Evolutionary conservation across 1,139 yeast species (phyloP), one percentile per base, ranked within the genome.

Genomic region (Pichia norvegensis): DNA sequence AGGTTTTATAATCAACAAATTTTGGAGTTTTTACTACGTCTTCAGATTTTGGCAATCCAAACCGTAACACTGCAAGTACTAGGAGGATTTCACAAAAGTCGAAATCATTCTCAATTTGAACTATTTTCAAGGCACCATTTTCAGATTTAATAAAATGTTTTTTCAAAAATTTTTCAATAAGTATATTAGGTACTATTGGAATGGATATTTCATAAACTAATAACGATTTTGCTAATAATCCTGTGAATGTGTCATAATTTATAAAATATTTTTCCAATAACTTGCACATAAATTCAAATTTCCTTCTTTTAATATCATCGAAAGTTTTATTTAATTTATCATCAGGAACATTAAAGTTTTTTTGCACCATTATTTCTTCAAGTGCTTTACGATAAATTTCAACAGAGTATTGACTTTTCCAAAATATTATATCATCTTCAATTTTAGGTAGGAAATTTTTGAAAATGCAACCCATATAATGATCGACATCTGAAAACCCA

Each of bases 1-100:
- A 38, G 14, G 40, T 44, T 23, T 45, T 45, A 40, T 29, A 41
- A 37, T 50, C 20, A 6, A 50, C 23, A 14, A 41, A 29, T 23
- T 40, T 36, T 17, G 52, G 50, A 10, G 46, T 29, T 4, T 25
- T 29, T 4, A 41, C 33, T 14, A 45, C 39, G 23, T 40, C 39
- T 33, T 29, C 46, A 23, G 36, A 35, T 39, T 43, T 38, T 10
- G 45, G 38, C 42, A 47, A 37, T 35, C 54, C 52, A 37, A 47
- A 47, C 29, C 55, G 38, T 25, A 58, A 46, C 23, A 55, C 19
- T 7, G 54, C 45, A 27, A 59, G 40, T 16, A 56, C 43, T 17
- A 55, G 39, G 3, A 60, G 51, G 17, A 58, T 51, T 33, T 54
- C 55, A 23, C 51, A 47, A 29, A 48, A 49, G 29, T 57, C 61